These are phyloP conservation scores for Tulasnella sp. DNA, from an alignment of 768 basidiomycete genomes.

Conservation along the genomic window DNA sequence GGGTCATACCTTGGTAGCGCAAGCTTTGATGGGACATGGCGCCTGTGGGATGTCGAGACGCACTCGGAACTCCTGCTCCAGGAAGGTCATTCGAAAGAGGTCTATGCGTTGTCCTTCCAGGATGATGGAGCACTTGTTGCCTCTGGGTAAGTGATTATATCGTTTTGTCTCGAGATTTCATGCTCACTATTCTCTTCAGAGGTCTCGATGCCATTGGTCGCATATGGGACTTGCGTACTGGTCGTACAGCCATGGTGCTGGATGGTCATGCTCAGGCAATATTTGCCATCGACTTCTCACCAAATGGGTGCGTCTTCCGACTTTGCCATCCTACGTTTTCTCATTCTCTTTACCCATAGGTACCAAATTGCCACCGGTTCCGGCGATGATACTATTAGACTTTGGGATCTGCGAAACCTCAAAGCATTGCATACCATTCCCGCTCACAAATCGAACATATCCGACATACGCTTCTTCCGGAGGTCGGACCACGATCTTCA, in stretches of 20 bases:
- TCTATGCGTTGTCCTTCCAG: constrained; percentile 93
- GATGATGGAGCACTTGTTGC: constrained; percentile 85
- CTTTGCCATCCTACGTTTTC: constrained; percentile 8
- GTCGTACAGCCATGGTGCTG: constrained; percentile 92
- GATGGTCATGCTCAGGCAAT: constrained; percentile 95
- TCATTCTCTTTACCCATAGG: constrained; percentile 32
- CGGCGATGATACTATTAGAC: constrained; percentile 92
- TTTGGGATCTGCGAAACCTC: constrained; percentile 95
- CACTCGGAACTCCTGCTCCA: constrained; percentile 75
- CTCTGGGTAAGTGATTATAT: constrained; percentile 55
- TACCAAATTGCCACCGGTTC: constrained; percentile 97
- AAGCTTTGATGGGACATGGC: constrained; percentile 94
- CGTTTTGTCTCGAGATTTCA: neutral
- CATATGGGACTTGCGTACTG: constrained; percentile 93
- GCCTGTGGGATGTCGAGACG: constrained; percentile 85
- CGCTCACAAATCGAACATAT: constrained; percentile 87
- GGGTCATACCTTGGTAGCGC: constrained; percentile 89
- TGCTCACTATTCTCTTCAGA: constrained; percentile 31
- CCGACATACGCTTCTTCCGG: constrained; percentile 90
- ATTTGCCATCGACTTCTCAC: constrained; percentile 81
- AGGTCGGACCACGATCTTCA: constrained; percentile 20
- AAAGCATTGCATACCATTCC: constrained; percentile 93
- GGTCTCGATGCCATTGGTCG: constrained; percentile 95
- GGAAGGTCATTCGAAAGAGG: constrained; percentile 95
- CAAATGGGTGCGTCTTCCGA: constrained; percentile 64